A percentile compares a stretch with the other conserved stretches of the same genome.
These are phyloP conservation scores for Hortaea sp. DNA, from an alignment of 2,329 filamentous ascomycete genomes.

Conservation along the genomic window DNA sequence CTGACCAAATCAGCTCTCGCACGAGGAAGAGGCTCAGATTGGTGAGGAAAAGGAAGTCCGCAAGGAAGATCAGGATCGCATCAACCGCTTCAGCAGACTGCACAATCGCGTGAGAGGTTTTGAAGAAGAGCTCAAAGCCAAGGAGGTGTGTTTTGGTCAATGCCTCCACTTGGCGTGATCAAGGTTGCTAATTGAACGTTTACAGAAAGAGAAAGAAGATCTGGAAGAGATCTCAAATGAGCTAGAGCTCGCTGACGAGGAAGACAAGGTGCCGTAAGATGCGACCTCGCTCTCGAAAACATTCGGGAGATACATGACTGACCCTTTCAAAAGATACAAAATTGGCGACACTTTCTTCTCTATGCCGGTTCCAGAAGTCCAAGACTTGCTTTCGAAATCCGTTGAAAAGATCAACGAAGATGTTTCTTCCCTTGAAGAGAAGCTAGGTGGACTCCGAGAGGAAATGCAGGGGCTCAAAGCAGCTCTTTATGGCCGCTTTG, in stretches of 20 bases:
- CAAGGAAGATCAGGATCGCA: constrained; percentile 95
- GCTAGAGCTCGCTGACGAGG: constrained; percentile 89
- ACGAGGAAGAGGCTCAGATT: constrained; percentile 73
- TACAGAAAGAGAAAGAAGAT: constrained; percentile 97
- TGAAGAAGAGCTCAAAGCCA: constrained; percentile 69
- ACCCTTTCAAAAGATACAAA: constrained; percentile 60
- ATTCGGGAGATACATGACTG: constrained; percentile 1
- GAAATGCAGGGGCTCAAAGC: constrained; percentile 89
- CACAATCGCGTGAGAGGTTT: constrained; percentile 75
- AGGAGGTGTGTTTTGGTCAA: constrained; percentile 49
- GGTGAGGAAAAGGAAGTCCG: constrained; percentile 86
- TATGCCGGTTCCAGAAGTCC: constrained; percentile 71
- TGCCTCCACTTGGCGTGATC: too few species aligned
- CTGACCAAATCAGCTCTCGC: constrained; percentile 59
- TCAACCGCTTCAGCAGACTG: constrained; percentile 92
- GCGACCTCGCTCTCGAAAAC: neutral
- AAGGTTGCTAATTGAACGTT: too few species aligned
- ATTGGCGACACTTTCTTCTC: constrained; percentile 94
- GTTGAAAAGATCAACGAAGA: constrained; percentile 67
- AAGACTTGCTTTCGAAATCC: constrained; percentile 67
- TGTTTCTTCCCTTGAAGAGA: constrained; percentile 65
- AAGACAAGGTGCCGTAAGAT: constrained; percentile 79
- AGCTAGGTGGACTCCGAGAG: constrained; percentile 62
- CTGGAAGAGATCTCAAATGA: constrained; percentile 86
- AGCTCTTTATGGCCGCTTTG: constrained; percentile 86